Percentiles rank a stretch among this genome's conserved stretches.
These are phyloP conservation scores for Termitomyces sp. DNA, from an alignment of 768 basidiomycete genomes.

Conservation along the genomic window DNA sequence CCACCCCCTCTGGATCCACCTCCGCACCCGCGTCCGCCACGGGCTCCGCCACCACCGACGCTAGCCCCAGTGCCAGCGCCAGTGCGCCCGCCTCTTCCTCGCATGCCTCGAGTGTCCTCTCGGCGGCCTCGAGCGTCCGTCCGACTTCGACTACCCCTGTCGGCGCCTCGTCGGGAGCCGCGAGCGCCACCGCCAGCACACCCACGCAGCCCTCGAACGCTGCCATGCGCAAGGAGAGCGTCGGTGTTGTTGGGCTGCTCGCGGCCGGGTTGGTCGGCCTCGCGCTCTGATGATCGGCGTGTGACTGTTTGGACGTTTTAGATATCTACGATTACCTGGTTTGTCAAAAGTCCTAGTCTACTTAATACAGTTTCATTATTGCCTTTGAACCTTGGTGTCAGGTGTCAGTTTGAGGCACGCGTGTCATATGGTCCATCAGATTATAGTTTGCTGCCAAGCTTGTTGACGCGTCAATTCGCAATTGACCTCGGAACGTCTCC, in stretches of 20 bases:
- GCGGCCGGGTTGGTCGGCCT: neutral
- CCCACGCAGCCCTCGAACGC: neutral
- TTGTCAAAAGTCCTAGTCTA: too few species aligned
- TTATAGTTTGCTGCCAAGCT: too few species aligned
- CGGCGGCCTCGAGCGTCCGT: neutral
- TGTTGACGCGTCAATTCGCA: too few species aligned
- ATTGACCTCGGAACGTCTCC: too few species aligned
- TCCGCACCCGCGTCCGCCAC: neutral
- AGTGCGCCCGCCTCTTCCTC: neutral
- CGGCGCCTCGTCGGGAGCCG: neutral
- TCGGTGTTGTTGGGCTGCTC: neutral
- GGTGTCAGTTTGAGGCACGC: too few species aligned
- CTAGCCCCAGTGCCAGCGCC: neutral
- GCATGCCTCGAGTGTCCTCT: neutral
- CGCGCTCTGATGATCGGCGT: neutral
- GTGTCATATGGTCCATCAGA: too few species aligned
- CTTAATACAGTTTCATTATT: too few species aligned
- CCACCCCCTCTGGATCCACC: neutral
- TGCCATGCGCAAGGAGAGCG: neutral
- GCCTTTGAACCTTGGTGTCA: too few species aligned
- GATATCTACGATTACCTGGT: too few species aligned
- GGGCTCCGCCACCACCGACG: neutral
- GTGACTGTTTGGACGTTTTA: too few species aligned
- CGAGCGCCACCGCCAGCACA: neutral
- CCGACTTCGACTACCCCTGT: neutral